Conservation (phyloP, 192 early-diverging fungal species). For the Thamnidium elegans region DNA sequence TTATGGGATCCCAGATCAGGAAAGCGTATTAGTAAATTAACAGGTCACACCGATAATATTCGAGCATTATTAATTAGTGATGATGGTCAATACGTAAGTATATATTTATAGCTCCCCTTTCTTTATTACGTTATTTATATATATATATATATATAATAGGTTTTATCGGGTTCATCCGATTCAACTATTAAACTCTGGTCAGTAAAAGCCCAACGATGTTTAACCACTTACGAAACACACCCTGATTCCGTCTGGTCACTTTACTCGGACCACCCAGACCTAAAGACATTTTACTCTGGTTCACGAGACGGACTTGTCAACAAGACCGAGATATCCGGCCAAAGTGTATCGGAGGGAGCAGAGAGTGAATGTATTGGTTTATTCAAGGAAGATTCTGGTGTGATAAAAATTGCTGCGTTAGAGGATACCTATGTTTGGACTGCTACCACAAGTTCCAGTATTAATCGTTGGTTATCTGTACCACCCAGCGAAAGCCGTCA, state of each 20-base stretch:
- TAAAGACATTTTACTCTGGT: constrained; percentile 91
- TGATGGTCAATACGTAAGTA: constrained; percentile 76
- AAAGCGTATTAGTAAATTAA: constrained; percentile 70
- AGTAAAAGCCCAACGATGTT: constrained; percentile 78
- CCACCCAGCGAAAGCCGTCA: constrained; percentile 52
- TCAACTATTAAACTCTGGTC: constrained; percentile 98
- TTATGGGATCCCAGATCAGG: constrained; percentile 86
- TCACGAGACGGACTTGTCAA: constrained; percentile 89
- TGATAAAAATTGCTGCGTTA: constrained; percentile 81
- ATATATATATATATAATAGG: constrained; percentile 37
- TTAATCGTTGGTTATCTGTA: constrained; percentile 85
- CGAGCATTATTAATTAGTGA: constrained; percentile 82
- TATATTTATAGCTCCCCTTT: not conserved
- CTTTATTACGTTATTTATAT: not conserved
- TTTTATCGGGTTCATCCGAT: constrained; percentile 92
- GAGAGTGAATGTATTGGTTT: constrained; percentile 81
- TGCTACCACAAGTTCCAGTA: constrained; percentile 75
- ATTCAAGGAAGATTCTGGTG: constrained; percentile 79
- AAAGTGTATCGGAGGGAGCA: constrained; percentile 42
- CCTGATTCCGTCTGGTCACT: constrained; percentile 90
- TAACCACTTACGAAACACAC: constrained; percentile 87
- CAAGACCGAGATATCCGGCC: constrained; percentile 65
- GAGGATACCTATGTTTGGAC: constrained; percentile 91
- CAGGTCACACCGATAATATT: constrained; percentile 96
- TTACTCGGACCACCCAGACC: constrained; percentile 76